Evolutionary conservation across 2,329 filamentous ascomycete species (phyloP), one percentile per base, ranked within the genome.

Genomic region (Hypoxylon sp.): DNA sequence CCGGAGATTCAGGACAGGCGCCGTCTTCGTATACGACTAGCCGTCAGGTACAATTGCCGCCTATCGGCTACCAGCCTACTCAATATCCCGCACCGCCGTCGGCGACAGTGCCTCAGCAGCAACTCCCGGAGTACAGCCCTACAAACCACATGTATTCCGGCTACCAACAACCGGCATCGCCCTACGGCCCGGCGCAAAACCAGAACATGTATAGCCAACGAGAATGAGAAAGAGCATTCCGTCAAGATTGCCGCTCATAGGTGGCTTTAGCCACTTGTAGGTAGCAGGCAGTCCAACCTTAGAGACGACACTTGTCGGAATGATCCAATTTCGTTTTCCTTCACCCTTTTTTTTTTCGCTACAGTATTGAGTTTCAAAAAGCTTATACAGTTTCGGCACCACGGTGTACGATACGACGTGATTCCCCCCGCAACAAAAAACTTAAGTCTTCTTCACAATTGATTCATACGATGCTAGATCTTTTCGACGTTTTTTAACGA

Each of bases 31-130:
- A 91, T 81, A 77, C 86, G 72, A 85, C 87, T 51, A 85, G 88
- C 47, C 86, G 90, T 47, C 77, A 82, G 31, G 65, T 88, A 62
- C 92, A 93, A 75, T 83, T 94, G 31, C 92, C 92, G 50, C 92
- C 92, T 1, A 93, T 94, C 75, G 90, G 90, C 11, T 94, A 93
- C 75, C 88, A 91, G 75, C 84, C 88, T 31, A 78, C 84, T 79
- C 89, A 91, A 74, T 93, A 93, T 75, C 87, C 89, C 44, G 85
- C 88, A n/a, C 88, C 89, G 15, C 85, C 88, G 1, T 82, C 85
- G 13, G 82, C 81, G 1, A 82, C 82, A 24, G 86, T 89, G 21
- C 84, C 86, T 71, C 85, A 87, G 73, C 78, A 75, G 47, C 72
- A 67, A 15, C 46, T 89, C 3, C 80, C 86, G 8, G 87, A 90